Evolutionary conservation across 257 asterid genomes (phyloP).

Genomic region (Solanum dulcamara): DNA sequence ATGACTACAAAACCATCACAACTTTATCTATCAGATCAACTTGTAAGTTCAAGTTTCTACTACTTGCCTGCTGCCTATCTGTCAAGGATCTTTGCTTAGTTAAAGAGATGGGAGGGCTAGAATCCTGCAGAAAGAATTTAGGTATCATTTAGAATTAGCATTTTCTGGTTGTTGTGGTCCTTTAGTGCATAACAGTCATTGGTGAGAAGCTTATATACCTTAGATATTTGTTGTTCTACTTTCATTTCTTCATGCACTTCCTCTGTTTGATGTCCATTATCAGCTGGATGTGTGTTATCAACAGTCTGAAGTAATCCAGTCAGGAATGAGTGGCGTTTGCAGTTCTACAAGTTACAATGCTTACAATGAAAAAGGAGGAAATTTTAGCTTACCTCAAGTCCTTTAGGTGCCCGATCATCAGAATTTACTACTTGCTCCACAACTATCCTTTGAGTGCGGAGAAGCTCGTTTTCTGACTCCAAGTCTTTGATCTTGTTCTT

Average conservation of each 20-base stretch:
- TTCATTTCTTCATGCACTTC: conserved; percentile 28
- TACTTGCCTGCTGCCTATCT: conserved; percentile 74
- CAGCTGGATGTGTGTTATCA: conserved; percentile 32
- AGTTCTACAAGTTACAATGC: conserved; percentile 2
- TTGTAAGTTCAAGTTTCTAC: conserved; percentile 7
- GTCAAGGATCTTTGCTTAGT: conserved; percentile 80
- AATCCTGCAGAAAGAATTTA: conserved; percentile 36
- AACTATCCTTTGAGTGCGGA: conserved; percentile 38
- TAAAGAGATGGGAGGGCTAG: conserved; percentile 31
- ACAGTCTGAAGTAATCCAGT: conserved; percentile 25
- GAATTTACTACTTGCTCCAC: conserved; percentile 37
- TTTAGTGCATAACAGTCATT: background rate
- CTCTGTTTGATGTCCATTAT: conserved; percentile 23
- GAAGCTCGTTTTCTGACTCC: conserved; percentile 65
- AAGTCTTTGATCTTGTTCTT: conserved; percentile 50
- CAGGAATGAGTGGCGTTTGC: background rate
- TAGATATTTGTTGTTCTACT: conserved; percentile 28
- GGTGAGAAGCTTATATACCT: conserved; percentile 30
- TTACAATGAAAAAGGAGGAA: background rate
- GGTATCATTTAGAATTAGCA: conserved; percentile 1
- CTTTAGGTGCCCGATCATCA: conserved; percentile 20
- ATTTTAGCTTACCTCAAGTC: conserved; percentile 32
- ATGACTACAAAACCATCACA: background rate
- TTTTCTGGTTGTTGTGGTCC: background rate
- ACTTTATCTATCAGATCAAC: background rate